Evolutionary conservation across 768 basidiomycete genomes (phyloP).

Genomic region (Tricholoma matsutake): DNA sequence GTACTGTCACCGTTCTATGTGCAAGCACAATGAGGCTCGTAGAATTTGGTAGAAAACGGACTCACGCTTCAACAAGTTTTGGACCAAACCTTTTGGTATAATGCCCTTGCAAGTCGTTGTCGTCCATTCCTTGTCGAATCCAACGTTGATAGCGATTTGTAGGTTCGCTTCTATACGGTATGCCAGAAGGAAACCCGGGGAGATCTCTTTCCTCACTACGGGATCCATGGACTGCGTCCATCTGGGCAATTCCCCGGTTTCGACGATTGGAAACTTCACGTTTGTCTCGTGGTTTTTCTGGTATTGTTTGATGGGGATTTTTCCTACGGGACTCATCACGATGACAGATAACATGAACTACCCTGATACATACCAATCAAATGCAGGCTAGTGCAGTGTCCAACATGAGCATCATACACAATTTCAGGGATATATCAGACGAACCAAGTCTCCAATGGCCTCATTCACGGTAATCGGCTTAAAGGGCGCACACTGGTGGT

Average conservation of each 20-base stretch:
- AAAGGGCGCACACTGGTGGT: constrained; percentile 60
- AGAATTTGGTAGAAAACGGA: constrained; percentile 3
- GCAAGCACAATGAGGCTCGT: neutral
- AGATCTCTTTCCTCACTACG: constrained; percentile 12
- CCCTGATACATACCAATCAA: constrained; percentile 56
- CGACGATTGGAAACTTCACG: constrained; percentile 33
- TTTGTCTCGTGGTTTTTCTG: constrained; percentile 31
- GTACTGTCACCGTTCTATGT: constrained; percentile 51
- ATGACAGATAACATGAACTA: neutral
- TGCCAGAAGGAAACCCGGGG: constrained; percentile 48
- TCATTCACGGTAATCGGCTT: constrained; percentile 56
- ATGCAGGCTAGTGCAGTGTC: constrained; percentile 44
- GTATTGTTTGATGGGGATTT: constrained; percentile 49
- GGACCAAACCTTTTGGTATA: constrained; percentile 45
- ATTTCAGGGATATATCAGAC: constrained; percentile 20
- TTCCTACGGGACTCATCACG: constrained; percentile 34
- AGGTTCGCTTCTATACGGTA: constrained; percentile 42
- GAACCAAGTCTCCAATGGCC: constrained; percentile 67
- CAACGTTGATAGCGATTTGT: constrained; percentile 42
- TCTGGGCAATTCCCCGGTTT: constrained; percentile 41
- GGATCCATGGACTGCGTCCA: constrained; percentile 32
- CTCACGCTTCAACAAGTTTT: constrained; percentile 51
- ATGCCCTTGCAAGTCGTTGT: constrained; percentile 47
- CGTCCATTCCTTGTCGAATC: constrained; percentile 28
- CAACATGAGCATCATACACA: neutral